phyloP scores from a whole-genome alignment of 2,329 filamentous ascomycete species.

The Decorospora gaudefroyi region DNA sequence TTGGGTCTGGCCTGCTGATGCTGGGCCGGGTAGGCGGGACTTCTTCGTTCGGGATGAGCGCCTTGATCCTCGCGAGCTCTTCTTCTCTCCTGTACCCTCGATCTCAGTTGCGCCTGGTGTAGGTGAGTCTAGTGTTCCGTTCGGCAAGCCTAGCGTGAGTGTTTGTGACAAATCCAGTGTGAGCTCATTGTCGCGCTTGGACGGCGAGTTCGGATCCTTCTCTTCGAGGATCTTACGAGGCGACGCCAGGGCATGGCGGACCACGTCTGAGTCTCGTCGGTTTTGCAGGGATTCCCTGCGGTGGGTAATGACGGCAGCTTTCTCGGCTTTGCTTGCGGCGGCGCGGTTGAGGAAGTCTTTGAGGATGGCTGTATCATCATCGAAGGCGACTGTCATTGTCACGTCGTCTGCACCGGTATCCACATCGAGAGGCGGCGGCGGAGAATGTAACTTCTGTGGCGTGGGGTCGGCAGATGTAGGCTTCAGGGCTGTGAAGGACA shows the following conservation, averaged over 20 bases:
- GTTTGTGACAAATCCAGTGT: conserved; percentile 41
- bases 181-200: conserved; percentile 42
- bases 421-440: conserved; percentile 33
- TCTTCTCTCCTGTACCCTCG: conserved; percentile 22
- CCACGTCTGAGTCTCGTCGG: conserved; percentile 53
- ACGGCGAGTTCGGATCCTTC: conserved; percentile 56
- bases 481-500: conserved; percentile 25
- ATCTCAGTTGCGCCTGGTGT: conserved; percentile 13
- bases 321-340: conserved; percentile 53
- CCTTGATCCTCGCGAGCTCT: conserved; percentile 29
- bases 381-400: conserved; percentile 44
- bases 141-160: conserved; percentile 29
- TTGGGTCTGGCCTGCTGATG: conserved; percentile 24
- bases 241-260: conserved; percentile 54
- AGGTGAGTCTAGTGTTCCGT: conserved; percentile 25
- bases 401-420: conserved; percentile 34
- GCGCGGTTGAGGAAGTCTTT: conserved; percentile 56
- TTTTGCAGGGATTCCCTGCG: conserved; percentile 53
- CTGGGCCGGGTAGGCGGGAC: conserved; percentile 42
- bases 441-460: conserved; percentile 34
- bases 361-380: conserved; percentile 56
- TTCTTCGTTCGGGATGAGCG: conserved; percentile 44
- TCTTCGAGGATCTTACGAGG: conserved; percentile 52
- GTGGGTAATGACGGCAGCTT: conserved; percentile 38
- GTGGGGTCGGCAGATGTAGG: conserved; percentile 18